Conservation (phyloP, 805 yeast species). For the Yarrowia sp. region DNA sequence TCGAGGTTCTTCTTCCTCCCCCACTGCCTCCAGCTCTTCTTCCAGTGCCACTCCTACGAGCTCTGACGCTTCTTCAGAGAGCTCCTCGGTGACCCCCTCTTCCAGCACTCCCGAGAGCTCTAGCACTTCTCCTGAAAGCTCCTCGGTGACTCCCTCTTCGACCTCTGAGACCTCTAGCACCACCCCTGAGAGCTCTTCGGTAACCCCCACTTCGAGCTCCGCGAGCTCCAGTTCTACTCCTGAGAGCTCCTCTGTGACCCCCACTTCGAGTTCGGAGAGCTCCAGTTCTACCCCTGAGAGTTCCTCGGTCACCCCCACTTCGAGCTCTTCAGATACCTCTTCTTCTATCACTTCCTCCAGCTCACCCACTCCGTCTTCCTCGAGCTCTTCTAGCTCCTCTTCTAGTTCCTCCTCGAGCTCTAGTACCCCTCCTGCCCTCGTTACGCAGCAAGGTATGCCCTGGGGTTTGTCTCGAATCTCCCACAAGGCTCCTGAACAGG, state of each 20-base stretch:
- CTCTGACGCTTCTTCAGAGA: neutral
- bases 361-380: neutral
- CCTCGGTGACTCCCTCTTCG: neutral
- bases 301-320: neutral
- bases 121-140: neutral
- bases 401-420: neutral
- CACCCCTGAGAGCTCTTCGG: neutral
- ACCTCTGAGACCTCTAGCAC: neutral
- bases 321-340: neutral
- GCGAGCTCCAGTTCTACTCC: neutral
- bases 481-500: conserved; percentile 32
- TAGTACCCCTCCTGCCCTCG: neutral
- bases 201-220: neutral
- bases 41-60: neutral
- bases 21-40: neutral
- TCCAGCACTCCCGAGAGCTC: neutral
- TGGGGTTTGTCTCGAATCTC: conserved; percentile 95
- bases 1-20: neutral
- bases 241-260: neutral
- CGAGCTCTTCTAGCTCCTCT: neutral
- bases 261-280: neutral
- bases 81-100: neutral
- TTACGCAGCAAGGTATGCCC: conserved; percentile 11
- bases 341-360: neutral
- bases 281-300: neutral